Evolutionary conservation across 768 basidiomycete genomes (phyloP).

Genomic region (Hypsizygus marmoreus): DNA sequence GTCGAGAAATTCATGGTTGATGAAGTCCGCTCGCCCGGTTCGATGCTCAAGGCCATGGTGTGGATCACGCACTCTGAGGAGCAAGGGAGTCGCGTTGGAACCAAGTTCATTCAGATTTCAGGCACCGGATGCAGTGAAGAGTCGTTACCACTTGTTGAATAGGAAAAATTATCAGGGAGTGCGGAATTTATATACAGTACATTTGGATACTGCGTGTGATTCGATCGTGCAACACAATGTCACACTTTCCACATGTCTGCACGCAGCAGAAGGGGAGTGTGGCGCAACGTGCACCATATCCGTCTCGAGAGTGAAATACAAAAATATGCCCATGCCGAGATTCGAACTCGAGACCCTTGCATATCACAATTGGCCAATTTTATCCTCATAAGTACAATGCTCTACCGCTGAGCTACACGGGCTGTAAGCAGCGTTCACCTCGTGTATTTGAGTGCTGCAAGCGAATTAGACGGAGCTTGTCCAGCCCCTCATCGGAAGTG

Average conservation of each 20-base stretch:
- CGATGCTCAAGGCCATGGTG: slow-evolving; percentile 67
- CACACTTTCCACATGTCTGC: too few species aligned
- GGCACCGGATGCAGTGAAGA: slow-evolving; percentile 48
- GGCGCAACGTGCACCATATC: neutral
- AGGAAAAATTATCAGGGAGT: too few species aligned
- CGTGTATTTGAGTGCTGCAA: neutral
- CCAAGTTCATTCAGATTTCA: slow-evolving; percentile 57
- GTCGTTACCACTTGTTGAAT: slow-evolving; percentile 15
- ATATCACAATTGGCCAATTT: slow-evolving; percentile 32
- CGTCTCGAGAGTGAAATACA: neutral
- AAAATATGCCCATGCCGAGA: slow-evolving; percentile 50
- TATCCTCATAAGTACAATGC: slow-evolving; percentile 63
- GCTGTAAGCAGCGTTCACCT: slow-evolving; percentile 20
- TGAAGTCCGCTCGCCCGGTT: slow-evolving; percentile 49
- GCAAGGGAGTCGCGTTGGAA: slow-evolving; percentile 76
- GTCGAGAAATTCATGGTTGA: slow-evolving; percentile 67
- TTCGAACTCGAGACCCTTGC: slow-evolving; percentile 62
- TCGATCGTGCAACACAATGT: too few species aligned
- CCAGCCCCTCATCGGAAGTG: neutral
- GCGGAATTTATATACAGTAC: too few species aligned
- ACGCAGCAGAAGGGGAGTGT: neutral
- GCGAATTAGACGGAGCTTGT: neutral
- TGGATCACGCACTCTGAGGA: slow-evolving; percentile 92
- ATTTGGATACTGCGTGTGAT: too few species aligned
- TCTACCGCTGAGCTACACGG: slow-evolving; percentile 62